Base-by-base conservation (phyloP, 73 alveolate species). In the Effrenium voratum region DNA sequence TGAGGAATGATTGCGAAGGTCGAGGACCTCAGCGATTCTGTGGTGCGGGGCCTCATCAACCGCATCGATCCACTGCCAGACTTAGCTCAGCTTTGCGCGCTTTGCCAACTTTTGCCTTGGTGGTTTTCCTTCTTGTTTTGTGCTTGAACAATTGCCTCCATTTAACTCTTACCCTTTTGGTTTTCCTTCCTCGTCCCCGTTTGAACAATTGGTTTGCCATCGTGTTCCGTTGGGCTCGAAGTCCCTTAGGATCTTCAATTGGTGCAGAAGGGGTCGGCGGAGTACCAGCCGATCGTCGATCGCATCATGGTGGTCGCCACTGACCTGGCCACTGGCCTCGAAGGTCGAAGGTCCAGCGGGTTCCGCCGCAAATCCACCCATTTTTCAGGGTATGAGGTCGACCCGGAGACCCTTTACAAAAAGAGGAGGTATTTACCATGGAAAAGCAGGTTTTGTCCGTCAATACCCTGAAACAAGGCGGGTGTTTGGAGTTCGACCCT, bases 301-400 rank as follows among this genome's bases (percentile, higher is more conserved):
- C 8, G 50, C 4, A 43, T 87, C 95, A 87, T 87, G 95, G 95
- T 84, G 44, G 83, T 60, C 2, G 95, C 95, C 26, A 87, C 85
- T n/a, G 95, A 60, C 6, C 19, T n/a, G n/a, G n/a, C n/a, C n/a
- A n/a, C n/a, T n/a, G n/a, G n/a, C n/a, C n/a, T n/a, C n/a, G n/a
- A n/a, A n/a, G n/a, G n/a, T n/a, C n/a, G n/a, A n/a, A n/a, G n/a
- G n/a, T n/a, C n/a, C n/a, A n/a, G n/a, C n/a, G n/a, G n/a, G n/a
- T n/a, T n/a, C n/a, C n/a, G n/a, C n/a, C n/a, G n/a, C n/a, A n/a
- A n/a, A n/a, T n/a, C n/a, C n/a, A n/a, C n/a, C n/a, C n/a, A n/a
- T n/a, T n/a, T n/a, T n/a, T n/a, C n/a, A n/a, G n/a, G n/a, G n/a
- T n/a, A n/a, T n/a, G n/a, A n/a, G n/a, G n/a, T n/a, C n/a, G n/a